Percentiles rank a stretch among this genome's conserved stretches.
phyloP scores from a whole-genome alignment of 2,329 filamentous ascomycete genomes.

The Xenoacremonium recifei region DNA sequence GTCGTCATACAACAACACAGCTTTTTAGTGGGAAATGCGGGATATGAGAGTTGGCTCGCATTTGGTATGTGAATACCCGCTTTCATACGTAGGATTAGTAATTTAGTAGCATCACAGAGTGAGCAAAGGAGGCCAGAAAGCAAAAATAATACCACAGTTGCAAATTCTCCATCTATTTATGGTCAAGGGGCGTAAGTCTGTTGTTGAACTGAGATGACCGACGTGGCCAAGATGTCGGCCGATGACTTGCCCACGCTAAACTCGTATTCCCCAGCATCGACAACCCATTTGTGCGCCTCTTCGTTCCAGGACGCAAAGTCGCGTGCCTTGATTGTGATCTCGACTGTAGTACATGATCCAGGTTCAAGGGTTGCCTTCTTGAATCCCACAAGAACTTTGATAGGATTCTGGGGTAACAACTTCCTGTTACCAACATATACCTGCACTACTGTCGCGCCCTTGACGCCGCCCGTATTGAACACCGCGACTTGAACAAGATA shows the following conservation, averaged over 20 bases:
- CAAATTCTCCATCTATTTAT: no score
- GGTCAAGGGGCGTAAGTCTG: conserved; percentile 17
- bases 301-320: conserved; percentile 29
- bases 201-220: conserved; percentile 15
- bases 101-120: no score
- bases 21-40: no score
- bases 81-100: no score
- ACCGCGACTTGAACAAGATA: conserved; percentile 49
- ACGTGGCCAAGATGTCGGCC: conserved; percentile 22
- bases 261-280: conserved; percentile 28
- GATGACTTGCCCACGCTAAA: conserved; percentile 26
- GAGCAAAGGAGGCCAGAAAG: no score
- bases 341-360: conserved; percentile 23
- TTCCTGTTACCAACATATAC: conserved; percentile 43
- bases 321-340: conserved; percentile 19
- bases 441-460: conserved; percentile 55
- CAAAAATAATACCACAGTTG: no score
- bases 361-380: conserved; percentile 49
- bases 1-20: no score
- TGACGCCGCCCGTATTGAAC: conserved; percentile 54
- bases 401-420: conserved; percentile 16
- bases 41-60: no score
- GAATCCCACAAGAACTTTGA: conserved; percentile 68
- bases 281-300: conserved; percentile 23
- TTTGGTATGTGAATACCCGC: no score